Percentiles rank a stretch among this genome's conserved stretches.
These are phyloP conservation scores for Stephania cephalantha DNA, from an alignment of 164 flowering plant genomes.

Conservation along the genomic window DNA sequence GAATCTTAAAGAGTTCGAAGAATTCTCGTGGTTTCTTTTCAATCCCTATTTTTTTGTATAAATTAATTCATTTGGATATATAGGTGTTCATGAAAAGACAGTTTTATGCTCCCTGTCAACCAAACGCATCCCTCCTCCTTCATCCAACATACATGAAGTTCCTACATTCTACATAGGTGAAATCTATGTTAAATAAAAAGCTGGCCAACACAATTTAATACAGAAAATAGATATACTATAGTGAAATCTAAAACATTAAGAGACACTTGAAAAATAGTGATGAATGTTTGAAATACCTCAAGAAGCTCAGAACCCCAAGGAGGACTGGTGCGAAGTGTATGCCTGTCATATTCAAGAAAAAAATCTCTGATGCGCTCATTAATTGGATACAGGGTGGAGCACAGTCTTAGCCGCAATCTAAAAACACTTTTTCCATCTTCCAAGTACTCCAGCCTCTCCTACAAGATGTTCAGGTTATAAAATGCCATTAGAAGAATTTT, in stretches of 20 bases:
- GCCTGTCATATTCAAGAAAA: conserved; percentile 94
- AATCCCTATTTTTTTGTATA: too few species aligned
- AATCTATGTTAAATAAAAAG: too few species aligned
- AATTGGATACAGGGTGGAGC: conserved; percentile 81
- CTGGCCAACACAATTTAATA: neutral
- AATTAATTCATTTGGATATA: too few species aligned
- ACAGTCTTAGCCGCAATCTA: conserved; percentile 66
- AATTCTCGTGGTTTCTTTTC: too few species aligned
- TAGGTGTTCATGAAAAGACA: too few species aligned
- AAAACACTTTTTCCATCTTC: conserved; percentile 89
- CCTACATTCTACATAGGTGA: too few species aligned
- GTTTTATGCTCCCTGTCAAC: too few species aligned
- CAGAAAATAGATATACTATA: neutral
- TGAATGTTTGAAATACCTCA: conserved; percentile 46
- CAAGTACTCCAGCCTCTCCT: conserved; percentile 94
- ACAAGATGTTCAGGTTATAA: conserved; percentile 14
- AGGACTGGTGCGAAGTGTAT: conserved; percentile 91
- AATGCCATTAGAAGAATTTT: neutral
- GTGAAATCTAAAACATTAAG: neutral
- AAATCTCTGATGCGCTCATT: conserved; percentile 96
- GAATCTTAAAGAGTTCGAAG: too few species aligned
- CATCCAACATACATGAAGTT: too few species aligned
- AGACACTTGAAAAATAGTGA: neutral
- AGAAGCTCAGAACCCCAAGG: conserved; percentile 99
- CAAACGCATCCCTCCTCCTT: too few species aligned